Base-by-base conservation (phyloP, 306 rosid species). In the Parietaria judaica region DNA sequence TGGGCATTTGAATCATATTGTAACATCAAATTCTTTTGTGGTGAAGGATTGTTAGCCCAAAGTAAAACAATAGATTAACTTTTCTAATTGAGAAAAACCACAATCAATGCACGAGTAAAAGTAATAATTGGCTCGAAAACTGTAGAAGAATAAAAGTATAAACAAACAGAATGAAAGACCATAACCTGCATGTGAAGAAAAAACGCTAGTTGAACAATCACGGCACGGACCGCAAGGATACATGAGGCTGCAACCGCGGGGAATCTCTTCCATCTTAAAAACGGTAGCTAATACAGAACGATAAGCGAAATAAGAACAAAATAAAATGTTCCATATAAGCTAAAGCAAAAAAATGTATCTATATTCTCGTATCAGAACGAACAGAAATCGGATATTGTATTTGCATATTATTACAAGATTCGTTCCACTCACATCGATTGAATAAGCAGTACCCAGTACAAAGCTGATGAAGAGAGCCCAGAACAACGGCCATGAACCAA, bases 401-500 rank as follows among this genome's bases (percentile, higher is more conserved):
- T 7, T 48, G 13, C 56, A 15, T 13, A 49, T 4, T 45, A 11
- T 2, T 11, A 4, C 1, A 9, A 17, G 8, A 44, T 34, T 10
- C 44, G 60, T 52, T 57, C 63, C 75, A 80, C 96, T 85, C 79
- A 91, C 99, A 61, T 92, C 70, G 76, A 92, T 84, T 54, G 99
- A 92, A 80, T 92, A 92, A 58, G 88, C 99, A 70, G 99, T 88
- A 63, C 99, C 99, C 57, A 92, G 72, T 58, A 80, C 61, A 80
- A 92, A 92, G 79, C 99, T 92, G 74, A 88, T 44, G 63, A 84
- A 84, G 70, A 88, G 99, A 48, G 95, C 99, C 90, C 95, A 92
- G 69, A 88, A 86, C 77, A 92, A 80, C 60, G 99, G 99, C 90
- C 96, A 78, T 48, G 99, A 92, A 70, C 99, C 95, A 59, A 92